Evolutionary conservation across 768 basidiomycete genomes (phyloP).

Genomic region (Fomitopsis serialis): DNA sequence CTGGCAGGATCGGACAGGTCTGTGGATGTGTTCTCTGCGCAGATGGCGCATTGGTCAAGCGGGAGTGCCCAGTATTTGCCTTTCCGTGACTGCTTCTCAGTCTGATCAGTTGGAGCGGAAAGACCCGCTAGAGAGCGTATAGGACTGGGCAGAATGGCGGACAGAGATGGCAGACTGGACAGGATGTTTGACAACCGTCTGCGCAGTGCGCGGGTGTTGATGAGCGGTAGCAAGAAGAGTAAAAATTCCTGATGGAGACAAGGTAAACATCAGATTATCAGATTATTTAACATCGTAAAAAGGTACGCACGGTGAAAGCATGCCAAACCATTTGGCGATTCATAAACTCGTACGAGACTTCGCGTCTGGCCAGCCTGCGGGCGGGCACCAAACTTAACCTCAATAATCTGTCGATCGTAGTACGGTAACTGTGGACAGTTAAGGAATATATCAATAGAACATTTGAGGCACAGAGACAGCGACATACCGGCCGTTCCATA

Average conservation of each 20-base stretch:
- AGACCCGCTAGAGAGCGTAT: slow-evolving; percentile 22
- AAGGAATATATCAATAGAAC: not conserved
- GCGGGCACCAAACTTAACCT: slow-evolving; percentile 71
- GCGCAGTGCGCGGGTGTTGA: slow-evolving; percentile 63
- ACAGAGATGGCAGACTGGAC: slow-evolving; percentile 17
- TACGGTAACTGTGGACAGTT: slow-evolving; percentile 62
- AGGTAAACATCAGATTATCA: not conserved
- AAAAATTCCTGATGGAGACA: slow-evolving; percentile 74
- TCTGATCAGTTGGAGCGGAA: not conserved
- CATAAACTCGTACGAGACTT: slow-evolving; percentile 98
- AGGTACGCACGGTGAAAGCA: slow-evolving; percentile 87
- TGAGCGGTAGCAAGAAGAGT: slow-evolving; percentile 82
- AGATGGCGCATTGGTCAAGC: slow-evolving; percentile 83
- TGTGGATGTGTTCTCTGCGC: slow-evolving; percentile 69
- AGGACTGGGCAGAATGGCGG: slow-evolving; percentile 26
- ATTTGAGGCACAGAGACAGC: not conserved
- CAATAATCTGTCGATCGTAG: slow-evolving; percentile 74
- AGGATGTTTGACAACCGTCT: slow-evolving; percentile 42
- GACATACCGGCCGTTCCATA: slow-evolving; percentile 81
- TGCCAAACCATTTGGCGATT: slow-evolving; percentile 99
- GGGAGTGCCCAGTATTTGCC: slow-evolving; percentile 72
- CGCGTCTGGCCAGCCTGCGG: slow-evolving; percentile 60
- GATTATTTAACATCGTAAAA: not conserved
- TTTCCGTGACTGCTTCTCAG: slow-evolving; percentile 7
- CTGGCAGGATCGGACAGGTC: slow-evolving; percentile 48